phyloP scores from a whole-genome alignment of 2,329 filamentous ascomycete species.

The Microdochium bolleyi region DNA sequence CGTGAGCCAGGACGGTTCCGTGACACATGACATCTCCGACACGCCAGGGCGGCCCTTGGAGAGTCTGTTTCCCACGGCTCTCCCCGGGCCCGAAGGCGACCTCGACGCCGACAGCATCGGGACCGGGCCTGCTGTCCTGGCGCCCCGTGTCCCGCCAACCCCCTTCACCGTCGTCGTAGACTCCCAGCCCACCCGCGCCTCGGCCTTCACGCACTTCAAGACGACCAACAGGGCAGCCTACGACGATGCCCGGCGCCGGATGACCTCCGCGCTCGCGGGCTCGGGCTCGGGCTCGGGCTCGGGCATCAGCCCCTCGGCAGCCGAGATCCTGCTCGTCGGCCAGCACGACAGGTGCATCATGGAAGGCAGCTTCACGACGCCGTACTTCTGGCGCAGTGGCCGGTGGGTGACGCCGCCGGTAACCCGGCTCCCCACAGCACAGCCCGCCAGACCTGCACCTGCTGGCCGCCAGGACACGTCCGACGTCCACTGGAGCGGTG shows the following conservation, averaged over 20 bases:
- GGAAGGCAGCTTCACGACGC: constrained; percentile 77
- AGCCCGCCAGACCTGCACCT: background rate
- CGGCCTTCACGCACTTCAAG: constrained; percentile 74
- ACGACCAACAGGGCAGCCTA: constrained; percentile 72
- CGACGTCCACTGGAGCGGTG: constrained; percentile 49
- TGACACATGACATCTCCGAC: constrained; percentile 32
- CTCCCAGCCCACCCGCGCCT: background rate
- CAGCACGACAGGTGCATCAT: constrained; percentile 55
- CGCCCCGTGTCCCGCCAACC: background rate
- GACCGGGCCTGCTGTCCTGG: background rate
- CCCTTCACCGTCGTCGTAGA: background rate
- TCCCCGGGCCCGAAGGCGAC: background rate
- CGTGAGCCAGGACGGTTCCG: constrained; percentile 37
- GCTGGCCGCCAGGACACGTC: constrained; percentile 18
- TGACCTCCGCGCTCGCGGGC: constrained; percentile 15
- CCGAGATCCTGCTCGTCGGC: constrained; percentile 72
- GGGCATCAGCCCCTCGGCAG: constrained; percentile 11
- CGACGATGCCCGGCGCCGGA: constrained; percentile 56
- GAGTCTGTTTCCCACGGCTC: background rate
- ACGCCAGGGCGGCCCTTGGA: constrained; percentile 30
- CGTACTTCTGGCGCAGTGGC: constrained; percentile 68
- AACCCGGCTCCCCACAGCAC: constrained; percentile 13
- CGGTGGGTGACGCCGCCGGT: constrained; percentile 76
- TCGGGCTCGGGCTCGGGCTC: constrained; percentile 46
- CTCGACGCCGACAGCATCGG: background rate